Base-by-base conservation (phyloP, 441 rosid genomes). In the Pelargonium fulgidum region DNA sequence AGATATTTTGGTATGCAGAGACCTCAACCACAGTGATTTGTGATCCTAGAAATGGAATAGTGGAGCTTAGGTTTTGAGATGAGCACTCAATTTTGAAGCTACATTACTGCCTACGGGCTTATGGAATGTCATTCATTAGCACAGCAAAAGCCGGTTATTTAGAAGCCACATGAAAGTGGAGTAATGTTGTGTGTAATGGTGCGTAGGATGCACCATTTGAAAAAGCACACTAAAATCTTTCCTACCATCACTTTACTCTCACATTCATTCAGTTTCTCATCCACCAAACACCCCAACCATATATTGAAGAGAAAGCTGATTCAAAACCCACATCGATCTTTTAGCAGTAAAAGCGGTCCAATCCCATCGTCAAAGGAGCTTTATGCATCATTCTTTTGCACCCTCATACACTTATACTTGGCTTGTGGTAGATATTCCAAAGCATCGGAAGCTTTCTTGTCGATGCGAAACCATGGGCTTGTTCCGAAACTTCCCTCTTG, bases 321-420 rank as follows among this genome's bases (percentile, higher is more conserved):
- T 48, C 54, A 48, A 48, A 48, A 48, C 16, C 54, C 54, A 48
- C 54, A 2, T 11, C 54, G 16, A 48, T 10, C 12, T 48, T 11
- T 11, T 9, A 48, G 12, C 16, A 48, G 54, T 48, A 48, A n/a
- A 48, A 48, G 54, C 16, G 16, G 16, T 48, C 3, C n/a, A 10
- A 45, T 70, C 45, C 73, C 73, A 3, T 44, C 56, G 29, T 56
- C 74, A 42, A 72, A 65, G 64, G 66, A 62, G 58, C 70, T 72
- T 12, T 72, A 72, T 48, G 70, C 75, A 45, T 41, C 75, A 26
- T 66, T 72, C 59, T 72, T 72, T 63, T 72, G 75, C 70, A 66
- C 75, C 19, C 70, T 66, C 33, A 44, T 66, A 24, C 75, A 17
- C 33, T 12, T 66, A n/a, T 66, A 56, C 19, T 48, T 72, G 66